A percentile compares a stretch with the other conserved stretches of the same genome.
Evolutionary conservation across 1,284 basidiomycete species (phyloP).

Genomic region (Spongispora temasekensis): DNA sequence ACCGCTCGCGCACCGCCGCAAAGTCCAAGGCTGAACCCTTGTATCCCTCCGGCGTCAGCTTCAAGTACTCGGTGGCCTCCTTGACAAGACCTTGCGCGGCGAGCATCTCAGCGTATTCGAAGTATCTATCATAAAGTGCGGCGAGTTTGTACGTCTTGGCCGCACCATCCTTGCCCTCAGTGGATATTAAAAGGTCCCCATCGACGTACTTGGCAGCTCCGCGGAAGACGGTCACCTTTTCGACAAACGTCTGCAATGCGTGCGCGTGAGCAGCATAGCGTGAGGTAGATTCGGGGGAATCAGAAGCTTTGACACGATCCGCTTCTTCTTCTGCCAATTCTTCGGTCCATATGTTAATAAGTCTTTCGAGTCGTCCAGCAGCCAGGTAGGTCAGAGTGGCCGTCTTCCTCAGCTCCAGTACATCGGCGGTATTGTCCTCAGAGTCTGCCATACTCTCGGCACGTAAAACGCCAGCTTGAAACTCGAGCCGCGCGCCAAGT

Average conservation of each 20-base stretch:
- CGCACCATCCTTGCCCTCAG: conserved; percentile 41
- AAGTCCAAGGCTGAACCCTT: conserved; percentile 62
- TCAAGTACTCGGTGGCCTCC: conserved; percentile 81
- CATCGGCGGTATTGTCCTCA: conserved; percentile 44
- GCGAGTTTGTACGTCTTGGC: conserved; percentile 83
- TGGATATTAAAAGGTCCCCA: conserved; percentile 56
- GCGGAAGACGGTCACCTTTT: conserved; percentile 96
- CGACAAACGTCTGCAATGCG: conserved; percentile 92
- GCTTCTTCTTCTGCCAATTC: conserved; percentile 89
- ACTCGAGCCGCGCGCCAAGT: conserved; percentile 87
- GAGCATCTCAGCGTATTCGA: conserved; percentile 93
- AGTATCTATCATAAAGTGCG: conserved; percentile 88
- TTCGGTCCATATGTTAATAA: conserved; percentile 92
- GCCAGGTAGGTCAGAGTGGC: conserved; percentile 94
- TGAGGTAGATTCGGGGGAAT: conserved; percentile 44
- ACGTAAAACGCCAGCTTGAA: conserved; percentile 31
- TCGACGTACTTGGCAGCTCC: conserved; percentile 89
- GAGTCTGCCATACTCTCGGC: conserved; percentile 27
- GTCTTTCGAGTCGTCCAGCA: conserved; percentile 84
- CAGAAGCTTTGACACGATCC: conserved; percentile 10
- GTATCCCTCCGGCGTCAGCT: conserved; percentile 82
- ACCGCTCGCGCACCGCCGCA: conserved; percentile 62
- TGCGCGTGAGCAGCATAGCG: conserved; percentile 85
- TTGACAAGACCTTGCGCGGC: conserved; percentile 88
- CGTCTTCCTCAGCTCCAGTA: conserved; percentile 76